Evolutionary conservation across 371 early-diverging fungal genomes (phyloP), one percentile per base, ranked within the genome.

Genomic region (Syncephalastrum monosporum): DNA sequence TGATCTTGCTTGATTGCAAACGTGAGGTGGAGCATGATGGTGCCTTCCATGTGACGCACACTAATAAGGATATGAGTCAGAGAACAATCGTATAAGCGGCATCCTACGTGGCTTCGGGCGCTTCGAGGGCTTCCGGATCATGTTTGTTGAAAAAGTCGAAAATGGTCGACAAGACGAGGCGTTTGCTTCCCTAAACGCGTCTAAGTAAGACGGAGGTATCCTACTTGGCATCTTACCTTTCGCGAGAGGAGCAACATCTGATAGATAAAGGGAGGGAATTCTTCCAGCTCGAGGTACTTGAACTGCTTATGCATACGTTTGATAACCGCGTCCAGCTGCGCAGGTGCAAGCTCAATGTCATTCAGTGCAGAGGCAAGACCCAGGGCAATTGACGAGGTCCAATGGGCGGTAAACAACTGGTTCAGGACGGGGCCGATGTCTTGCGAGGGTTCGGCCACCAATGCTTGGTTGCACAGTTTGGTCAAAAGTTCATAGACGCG

Each of bases 1-100:
- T 86, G 83, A 57, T 86, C 85, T 61, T 84, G 85, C 23, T 82
- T 83, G 19, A 84, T 72, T 14, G 85, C 85, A 61, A 82, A 86
- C 24, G 79, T 70, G 24, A 86, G 67, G 52, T 86, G 85, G 21
- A 86, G 67, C 63, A 86, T 79, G 6, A 79, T 80, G 5, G 82
- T 84, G 24, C 85, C 83, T 68, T 84, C 81, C 55, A 82, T 76
- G 3, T 70, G 56, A 27, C 45, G 47, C 50, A 41, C 38, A n/a
- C 64, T 55, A 14, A 47, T 33, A 17, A 13, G 43, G 4, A 14
- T 12, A 21, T 10, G 42, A 62, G 10, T 48, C 24, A 15, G 45
- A 10, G 15, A 48, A 17, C 47, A 14, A 10, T 42, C 38, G 8
- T 45, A 47, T n/a, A 21, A 44, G n/a, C 17, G 19, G 24, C 46